Evolutionary conservation across 2,329 filamentous ascomycete species (phyloP).

Genomic region (Conoideocrella luteorostrata): DNA sequence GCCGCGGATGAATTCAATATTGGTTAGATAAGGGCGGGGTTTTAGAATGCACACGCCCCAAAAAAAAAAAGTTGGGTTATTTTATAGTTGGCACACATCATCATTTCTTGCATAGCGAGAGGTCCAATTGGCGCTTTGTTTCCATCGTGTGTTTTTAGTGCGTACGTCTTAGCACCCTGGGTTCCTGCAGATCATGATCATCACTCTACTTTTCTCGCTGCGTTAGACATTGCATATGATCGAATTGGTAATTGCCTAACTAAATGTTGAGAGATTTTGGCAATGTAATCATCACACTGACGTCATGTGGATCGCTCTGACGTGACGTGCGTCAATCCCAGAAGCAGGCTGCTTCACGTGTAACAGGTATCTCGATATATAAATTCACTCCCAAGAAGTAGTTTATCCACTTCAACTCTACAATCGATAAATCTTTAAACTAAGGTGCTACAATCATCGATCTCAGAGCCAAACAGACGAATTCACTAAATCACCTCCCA

Average conservation of each 20-base stretch:
- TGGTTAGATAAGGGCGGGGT: too few relatives aligned
- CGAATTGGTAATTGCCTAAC: background rate
- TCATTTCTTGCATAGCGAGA: constrained; percentile 1
- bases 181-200: background rate
- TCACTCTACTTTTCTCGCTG: background rate
- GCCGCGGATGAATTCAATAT: constrained; percentile 63
- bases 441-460: background rate
- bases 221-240: background rate
- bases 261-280: background rate
- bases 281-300: constrained; percentile 4
- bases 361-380: background rate
- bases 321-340: background rate
- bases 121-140: background rate
- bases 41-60: too few relatives aligned
- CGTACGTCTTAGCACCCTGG: background rate
- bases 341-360: background rate
- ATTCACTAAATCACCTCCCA: constrained; percentile 4
- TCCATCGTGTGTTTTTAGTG: background rate
- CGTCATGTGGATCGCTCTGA: constrained; percentile 8
- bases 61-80: too few relatives aligned
- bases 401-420: too few relatives aligned
- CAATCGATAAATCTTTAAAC: too few relatives aligned
- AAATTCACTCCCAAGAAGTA: too few relatives aligned
- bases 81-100: too few relatives aligned
- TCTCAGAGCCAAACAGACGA: background rate